Base-by-base conservation (phyloP, 306 rosid genomes). In the Acacia confusa region DNA sequence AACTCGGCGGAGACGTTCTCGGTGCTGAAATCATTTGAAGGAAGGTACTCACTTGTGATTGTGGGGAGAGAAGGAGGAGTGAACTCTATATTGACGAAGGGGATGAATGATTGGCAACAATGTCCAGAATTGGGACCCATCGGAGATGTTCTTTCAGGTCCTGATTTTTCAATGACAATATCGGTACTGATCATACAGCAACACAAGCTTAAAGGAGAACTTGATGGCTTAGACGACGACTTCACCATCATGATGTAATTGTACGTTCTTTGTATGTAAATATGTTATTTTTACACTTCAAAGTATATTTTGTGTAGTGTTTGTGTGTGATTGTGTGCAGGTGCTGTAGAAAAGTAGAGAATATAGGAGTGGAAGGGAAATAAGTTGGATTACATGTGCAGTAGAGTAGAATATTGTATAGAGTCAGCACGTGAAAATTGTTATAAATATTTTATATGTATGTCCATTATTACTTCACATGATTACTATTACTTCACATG, bases 21-120 rank as follows among this genome's bases (percentile, higher is more conserved):
- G 6, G 89, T 92, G 19, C 85, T 95, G 58, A 90, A 80, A 85
- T 90, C 95, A 22, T 78, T 95, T 45, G 98, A 91, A 81, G 99
- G 98, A 20, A 83, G 85, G 75, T 95, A 92, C 82, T 84, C 98
- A 20, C 88, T 95, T 2, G 86, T 93, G 11, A 89, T 93, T 14
- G 97, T 95, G 14, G 99, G 99, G 64, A 82, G 90, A 83, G 97
- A 97, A 43, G 94, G 94, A 20, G 87, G 94, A 41, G 86, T 88
- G 32, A 93, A 95, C 79, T 89, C 99, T 0, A 55, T 87, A 41
- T 78, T 95, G 82, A 95, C 97, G 3, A 83, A 82, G 20, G 98
- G 98, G 7, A 95, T 95, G 99, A 93, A 85, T 32, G 99, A 93
- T 15, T 95, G 97, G 99, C 94, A 95, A 81, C 97, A 92, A 15